Evolutionary conservation across 2,329 filamentous ascomycete species (phyloP).

Genomic region (Metarhizium sp.): DNA sequence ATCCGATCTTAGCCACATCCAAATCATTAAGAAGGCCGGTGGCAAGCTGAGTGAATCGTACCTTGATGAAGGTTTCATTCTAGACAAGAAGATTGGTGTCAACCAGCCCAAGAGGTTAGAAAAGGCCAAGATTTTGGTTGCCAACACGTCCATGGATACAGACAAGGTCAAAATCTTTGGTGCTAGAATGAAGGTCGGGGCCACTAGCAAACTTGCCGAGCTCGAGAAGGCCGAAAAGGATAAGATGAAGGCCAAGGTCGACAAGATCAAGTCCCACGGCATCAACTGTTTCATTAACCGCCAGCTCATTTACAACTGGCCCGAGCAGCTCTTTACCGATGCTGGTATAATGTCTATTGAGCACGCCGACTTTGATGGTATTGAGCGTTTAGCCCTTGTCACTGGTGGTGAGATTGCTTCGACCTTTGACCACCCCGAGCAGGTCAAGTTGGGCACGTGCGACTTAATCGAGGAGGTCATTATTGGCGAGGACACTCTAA

Average conservation of each 20-base stretch:
- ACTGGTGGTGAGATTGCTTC: constrained; percentile 96
- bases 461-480: constrained; percentile 97
- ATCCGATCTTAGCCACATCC: constrained; percentile 92
- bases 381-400: constrained; percentile 87
- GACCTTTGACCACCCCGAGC: constrained; percentile 95
- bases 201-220: constrained; percentile 94
- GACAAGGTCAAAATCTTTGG: constrained; percentile 99
- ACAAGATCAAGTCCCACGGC: constrained; percentile 95
- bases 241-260: constrained; percentile 99
- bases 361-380: constrained; percentile 97
- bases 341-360: constrained; percentile 98
- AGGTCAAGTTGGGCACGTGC: constrained; percentile 91
- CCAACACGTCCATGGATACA: constrained; percentile 98
- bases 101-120: constrained; percentile 97
- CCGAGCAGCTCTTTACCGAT: constrained; percentile 95
- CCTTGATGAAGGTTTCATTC: constrained; percentile 93
- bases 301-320: constrained; percentile 99
- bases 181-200: constrained; percentile 90
- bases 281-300: constrained; percentile 99
- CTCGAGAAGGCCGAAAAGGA: constrained; percentile 96
- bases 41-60: constrained; percentile 97
- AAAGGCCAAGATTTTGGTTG: constrained; percentile 96
- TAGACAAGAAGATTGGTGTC: constrained; percentile 98
- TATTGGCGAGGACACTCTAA: constrained; percentile 93
- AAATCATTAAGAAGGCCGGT: constrained; percentile 98